These are phyloP conservation scores for Sporobolomyces phaffii DNA, from an alignment of 768 basidiomycete genomes.

Conservation along the genomic window DNA sequence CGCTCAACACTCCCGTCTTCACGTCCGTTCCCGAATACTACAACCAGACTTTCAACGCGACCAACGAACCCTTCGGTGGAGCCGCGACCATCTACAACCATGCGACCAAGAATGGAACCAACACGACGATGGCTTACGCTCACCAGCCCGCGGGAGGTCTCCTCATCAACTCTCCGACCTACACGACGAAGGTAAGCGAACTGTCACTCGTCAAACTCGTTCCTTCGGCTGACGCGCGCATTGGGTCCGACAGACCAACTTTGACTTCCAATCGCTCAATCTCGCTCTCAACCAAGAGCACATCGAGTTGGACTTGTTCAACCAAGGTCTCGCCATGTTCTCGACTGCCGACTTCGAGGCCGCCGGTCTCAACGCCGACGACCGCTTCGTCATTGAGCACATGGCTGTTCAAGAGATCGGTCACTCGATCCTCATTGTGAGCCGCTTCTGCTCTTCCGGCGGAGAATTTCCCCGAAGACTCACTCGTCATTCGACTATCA, in stretches of 20 bases:
- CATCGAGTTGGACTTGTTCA: conserved; percentile 56
- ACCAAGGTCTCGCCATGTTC: conserved; percentile 56
- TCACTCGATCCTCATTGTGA: conserved; percentile 54
- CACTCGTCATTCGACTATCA: background rate
- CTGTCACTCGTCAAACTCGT: too few relatives aligned
- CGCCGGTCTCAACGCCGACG: conserved; percentile 55
- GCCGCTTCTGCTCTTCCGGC: conserved; percentile 52
- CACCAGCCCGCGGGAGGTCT: conserved; percentile 29
- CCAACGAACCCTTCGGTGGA: background rate
- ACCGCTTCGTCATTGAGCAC: conserved; percentile 56
- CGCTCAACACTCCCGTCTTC: conserved; percentile 6
- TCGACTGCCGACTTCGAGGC: conserved; percentile 56
- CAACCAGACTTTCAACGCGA: background rate
- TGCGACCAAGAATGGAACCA: conserved; percentile 30
- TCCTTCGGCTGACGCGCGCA: too few relatives aligned
- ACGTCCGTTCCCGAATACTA: conserved; percentile 17
- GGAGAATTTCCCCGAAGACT: conserved; percentile 39
- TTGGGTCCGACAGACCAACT: too few relatives aligned
- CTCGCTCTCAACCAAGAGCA: conserved; percentile 61
- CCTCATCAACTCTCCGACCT: conserved; percentile 8
- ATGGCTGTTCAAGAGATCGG: conserved; percentile 61
- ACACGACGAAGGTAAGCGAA: background rate
- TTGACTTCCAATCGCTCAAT: conserved; percentile 56
- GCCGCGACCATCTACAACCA: background rate
- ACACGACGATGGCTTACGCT: conserved; percentile 15